Conservation (phyloP, 2,329 filamentous ascomycete genomes). For the Exserohilum rostratum region DNA sequence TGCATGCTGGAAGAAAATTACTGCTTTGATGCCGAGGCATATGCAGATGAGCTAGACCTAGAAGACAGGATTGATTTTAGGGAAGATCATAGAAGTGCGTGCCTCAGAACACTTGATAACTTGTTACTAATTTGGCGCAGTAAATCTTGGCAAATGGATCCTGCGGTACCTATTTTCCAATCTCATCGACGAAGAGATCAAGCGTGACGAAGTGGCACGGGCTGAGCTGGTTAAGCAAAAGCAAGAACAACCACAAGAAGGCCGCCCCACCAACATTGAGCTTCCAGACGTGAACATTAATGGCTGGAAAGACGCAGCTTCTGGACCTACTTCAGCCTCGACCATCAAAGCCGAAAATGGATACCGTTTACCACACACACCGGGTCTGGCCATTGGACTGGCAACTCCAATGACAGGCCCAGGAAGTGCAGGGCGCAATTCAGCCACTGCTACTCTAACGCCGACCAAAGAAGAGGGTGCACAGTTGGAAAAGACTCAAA, state of each 20-base stretch:
- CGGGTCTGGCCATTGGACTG: conserved; percentile 77
- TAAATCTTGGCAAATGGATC: conserved; percentile 97
- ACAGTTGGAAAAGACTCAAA: conserved; percentile 60
- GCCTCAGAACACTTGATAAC: background rate
- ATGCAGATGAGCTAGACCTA: conserved; percentile 84
- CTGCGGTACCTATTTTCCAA: conserved; percentile 89
- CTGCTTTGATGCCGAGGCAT: conserved; percentile 97
- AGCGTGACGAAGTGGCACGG: conserved; percentile 77
- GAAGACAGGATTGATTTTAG: conserved; percentile 79
- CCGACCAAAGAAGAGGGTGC: conserved; percentile 52
- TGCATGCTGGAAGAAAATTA: conserved; percentile 93
- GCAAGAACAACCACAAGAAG: conserved; percentile 60
- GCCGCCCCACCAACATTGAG: conserved; percentile 67
- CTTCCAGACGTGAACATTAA: conserved; percentile 57
- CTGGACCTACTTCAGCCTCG: conserved; percentile 55
- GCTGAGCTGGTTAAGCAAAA: conserved; percentile 70
- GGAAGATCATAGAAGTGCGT: conserved; percentile 89
- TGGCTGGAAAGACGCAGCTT: conserved; percentile 50
- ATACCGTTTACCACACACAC: conserved; percentile 66
- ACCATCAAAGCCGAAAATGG: conserved; percentile 66
- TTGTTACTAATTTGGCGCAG: conserved; percentile 51
- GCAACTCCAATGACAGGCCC: conserved; percentile 66
- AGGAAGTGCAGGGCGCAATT: conserved; percentile 44
- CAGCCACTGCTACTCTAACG: conserved; percentile 45
- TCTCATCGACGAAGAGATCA: conserved; percentile 88